Conservation (phyloP, 148 eudicot genomes). For the Polygonum maritimum region DNA sequence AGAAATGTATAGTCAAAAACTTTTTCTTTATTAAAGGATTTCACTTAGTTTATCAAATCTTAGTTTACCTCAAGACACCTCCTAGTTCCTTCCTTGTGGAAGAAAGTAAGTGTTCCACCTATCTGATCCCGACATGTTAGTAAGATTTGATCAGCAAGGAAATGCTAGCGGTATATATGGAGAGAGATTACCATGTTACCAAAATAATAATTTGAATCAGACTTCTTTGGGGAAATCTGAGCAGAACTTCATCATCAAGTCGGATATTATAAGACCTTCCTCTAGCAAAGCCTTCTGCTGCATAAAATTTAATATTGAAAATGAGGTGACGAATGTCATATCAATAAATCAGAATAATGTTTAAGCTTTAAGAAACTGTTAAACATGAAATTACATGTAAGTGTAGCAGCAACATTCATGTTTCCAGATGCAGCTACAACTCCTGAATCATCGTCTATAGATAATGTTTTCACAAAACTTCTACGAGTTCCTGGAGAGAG, state of each 20-base stretch:
- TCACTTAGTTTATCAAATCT: background rate
- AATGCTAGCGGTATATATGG: background rate
- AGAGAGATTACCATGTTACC: constrained; percentile 67
- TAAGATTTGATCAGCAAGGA: constrained; percentile 1
- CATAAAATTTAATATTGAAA: constrained; percentile 56
- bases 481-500: constrained; percentile 37
- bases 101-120: constrained; percentile 95
- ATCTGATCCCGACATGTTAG: constrained; percentile 46
- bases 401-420: constrained; percentile 51
- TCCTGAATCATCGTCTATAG: constrained; percentile 39
- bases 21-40: background rate
- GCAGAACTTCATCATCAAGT: constrained; percentile 93
- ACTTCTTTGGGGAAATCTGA: constrained; percentile 89
- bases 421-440: constrained; percentile 34
- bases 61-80: constrained; percentile 88
- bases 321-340: constrained; percentile 16
- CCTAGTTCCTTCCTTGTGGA: constrained; percentile 76
- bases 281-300: constrained; percentile 96
- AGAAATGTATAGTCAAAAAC: background rate
- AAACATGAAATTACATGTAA: constrained; percentile 50
- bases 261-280: constrained; percentile 95
- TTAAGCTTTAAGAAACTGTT: background rate
- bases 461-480: constrained; percentile 33
- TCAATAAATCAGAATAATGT: background rate
- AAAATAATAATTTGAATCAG: constrained; percentile 88